Conservation (phyloP, 495 filamentous ascomycete genomes). For the Penicillium crystallinum region DNA sequence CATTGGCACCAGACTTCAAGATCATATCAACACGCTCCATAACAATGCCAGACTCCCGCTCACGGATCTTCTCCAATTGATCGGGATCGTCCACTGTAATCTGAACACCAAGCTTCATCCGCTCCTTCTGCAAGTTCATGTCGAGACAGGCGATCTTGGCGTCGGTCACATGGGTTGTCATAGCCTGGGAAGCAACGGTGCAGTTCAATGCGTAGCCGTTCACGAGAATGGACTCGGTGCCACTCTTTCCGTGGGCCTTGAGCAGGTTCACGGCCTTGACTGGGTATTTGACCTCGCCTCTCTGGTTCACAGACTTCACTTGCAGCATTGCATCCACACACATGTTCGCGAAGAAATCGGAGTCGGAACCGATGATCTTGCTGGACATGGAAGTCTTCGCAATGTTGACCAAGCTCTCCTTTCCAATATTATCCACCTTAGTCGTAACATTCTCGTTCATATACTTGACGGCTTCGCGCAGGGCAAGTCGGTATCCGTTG, state of each 20-base stretch:
- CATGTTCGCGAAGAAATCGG: constrained; percentile 96
- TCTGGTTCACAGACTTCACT: constrained; percentile 88
- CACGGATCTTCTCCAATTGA: constrained; percentile 93
- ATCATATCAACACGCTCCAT: constrained; percentile 96
- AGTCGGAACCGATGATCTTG: constrained; percentile 96
- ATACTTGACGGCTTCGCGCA: constrained; percentile 95
- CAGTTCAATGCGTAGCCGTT: constrained; percentile 98
- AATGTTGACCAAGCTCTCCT: constrained; percentile 87
- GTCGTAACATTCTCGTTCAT: constrained; percentile 97
- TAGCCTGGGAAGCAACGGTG: constrained; percentile 96
- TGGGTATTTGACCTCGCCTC: constrained; percentile 88
- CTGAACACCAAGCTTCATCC: constrained; percentile 98
- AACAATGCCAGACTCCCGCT: constrained; percentile 87
- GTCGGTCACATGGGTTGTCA: constrained; percentile 88
- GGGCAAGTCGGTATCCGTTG: constrained; percentile 90
- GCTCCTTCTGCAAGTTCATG: constrained; percentile 97
- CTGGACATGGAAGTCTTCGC: constrained; percentile 99
- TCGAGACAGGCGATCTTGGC: constrained; percentile 97
- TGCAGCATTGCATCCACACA: constrained; percentile 94
- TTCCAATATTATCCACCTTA: constrained; percentile 85
- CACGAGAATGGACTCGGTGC: constrained; percentile 81
- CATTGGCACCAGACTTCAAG: constrained; percentile 93
- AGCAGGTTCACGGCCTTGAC: constrained; percentile 99
- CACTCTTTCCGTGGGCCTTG: constrained; percentile 95
- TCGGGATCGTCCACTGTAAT: constrained; percentile 97